Conservation (phyloP, 225 moss, liverwort and hornwort genomes). For the Pleurozium schreberi region DNA sequence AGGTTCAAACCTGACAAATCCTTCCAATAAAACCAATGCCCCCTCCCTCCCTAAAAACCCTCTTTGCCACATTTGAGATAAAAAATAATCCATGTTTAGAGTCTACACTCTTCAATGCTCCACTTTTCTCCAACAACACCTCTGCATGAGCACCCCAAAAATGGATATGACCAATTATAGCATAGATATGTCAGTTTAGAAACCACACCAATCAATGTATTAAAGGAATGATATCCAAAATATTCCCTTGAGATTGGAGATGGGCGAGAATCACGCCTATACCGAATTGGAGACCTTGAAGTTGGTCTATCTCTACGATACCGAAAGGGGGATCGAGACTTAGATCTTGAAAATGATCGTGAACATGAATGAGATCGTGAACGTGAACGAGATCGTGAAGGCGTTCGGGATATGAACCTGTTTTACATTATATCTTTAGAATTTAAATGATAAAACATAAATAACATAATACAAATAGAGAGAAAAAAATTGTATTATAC, state of each 20-base stretch:
- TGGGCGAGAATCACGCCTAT: conserved; percentile 48
- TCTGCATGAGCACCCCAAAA: conserved; percentile 19
- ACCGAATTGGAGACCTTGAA: conserved; percentile 68
- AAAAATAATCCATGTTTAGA: neutral
- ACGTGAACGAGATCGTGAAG: conserved; percentile 34
- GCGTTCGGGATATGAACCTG: conserved; percentile 60
- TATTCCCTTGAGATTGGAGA: conserved; percentile 67
- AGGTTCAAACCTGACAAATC: conserved; percentile 27
- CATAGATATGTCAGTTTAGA: neutral
- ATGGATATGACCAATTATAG: conserved; percentile 15
- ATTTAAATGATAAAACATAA: neutral
- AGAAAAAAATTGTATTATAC: neutral
- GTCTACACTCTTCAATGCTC: conserved; percentile 15
- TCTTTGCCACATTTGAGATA: conserved; percentile 12
- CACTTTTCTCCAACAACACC: conserved; percentile 3
- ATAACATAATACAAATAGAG: neutral
- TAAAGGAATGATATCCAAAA: conserved; percentile 28
- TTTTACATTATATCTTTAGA: conserved; percentile 9
- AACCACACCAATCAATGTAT: conserved; percentile 3
- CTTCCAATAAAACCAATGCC: conserved; percentile 26
- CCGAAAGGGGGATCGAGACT: conserved; percentile 50
- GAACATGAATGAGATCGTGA: conserved; percentile 40
- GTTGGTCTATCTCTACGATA: conserved; percentile 46
- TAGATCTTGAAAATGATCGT: conserved; percentile 50
- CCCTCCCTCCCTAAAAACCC: neutral